phyloP scores from a whole-genome alignment of 352 stramenopile species.

The Phytophthora litchii region DNA sequence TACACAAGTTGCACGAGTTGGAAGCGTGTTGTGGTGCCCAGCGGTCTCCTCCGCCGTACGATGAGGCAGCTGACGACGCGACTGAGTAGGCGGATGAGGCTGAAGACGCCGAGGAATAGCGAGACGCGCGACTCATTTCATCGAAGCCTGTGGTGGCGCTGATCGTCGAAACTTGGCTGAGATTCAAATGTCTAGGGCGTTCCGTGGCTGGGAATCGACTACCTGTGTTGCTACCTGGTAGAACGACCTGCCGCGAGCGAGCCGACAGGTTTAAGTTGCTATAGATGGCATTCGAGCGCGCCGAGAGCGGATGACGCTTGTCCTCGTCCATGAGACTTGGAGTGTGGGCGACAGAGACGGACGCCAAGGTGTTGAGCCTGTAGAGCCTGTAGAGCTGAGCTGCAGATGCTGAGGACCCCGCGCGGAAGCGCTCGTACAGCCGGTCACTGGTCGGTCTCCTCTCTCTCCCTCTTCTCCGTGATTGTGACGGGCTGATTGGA shows the following conservation, averaged over 20 bases:
- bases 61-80: conserved; percentile 31
- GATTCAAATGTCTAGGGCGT: conserved; percentile 53
- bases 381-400: conserved; percentile 15
- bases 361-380: neutral
- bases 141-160: conserved; percentile 46
- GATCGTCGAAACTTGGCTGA: conserved; percentile 46
- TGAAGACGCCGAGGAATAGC: conserved; percentile 60
- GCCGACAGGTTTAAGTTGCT: conserved; percentile 38
- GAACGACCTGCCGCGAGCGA: conserved; percentile 17
- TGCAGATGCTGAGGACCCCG: conserved; percentile 5
- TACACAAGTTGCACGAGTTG: conserved; percentile 78
- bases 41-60: conserved; percentile 50
- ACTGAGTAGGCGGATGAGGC: conserved; percentile 46
- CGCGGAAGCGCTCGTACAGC: conserved; percentile 12
- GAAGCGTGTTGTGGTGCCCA: conserved; percentile 77
- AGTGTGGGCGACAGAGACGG: conserved; percentile 12
- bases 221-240: neutral
- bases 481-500: conserved; percentile 13
- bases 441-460: conserved; percentile 17
- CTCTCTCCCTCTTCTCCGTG: conserved; percentile 23
- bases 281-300: conserved; percentile 30
- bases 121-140: conserved; percentile 55
- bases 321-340: conserved; percentile 39
- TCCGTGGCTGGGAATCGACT: conserved; percentile 38
- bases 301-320: conserved; percentile 36